A percentile compares a stretch with the other conserved stretches of the same genome.
These are phyloP conservation scores for Rhodotorula sp. DNA, from an alignment of 1,284 basidiomycete genomes.

Conservation along the genomic window DNA sequence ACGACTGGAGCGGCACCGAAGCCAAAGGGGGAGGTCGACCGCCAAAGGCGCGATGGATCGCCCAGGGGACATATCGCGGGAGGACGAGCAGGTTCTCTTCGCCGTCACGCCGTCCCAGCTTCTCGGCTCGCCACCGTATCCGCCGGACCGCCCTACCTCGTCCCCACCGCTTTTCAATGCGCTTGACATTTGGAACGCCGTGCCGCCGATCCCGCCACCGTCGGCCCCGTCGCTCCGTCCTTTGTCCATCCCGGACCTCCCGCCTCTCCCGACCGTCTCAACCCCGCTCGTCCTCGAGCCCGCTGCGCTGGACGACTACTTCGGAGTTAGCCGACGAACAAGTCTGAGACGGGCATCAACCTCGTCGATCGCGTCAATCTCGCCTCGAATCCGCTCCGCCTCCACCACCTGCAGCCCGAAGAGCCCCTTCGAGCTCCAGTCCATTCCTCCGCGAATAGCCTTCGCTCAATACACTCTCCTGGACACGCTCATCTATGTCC, in stretches of 20 bases:
- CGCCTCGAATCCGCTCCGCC: not conserved
- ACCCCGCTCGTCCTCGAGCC: slow-evolving; percentile 1
- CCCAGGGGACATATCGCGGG: not conserved
- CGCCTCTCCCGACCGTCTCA: not conserved
- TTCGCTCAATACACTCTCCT: not conserved
- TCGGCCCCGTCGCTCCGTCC: slow-evolving; percentile 6
- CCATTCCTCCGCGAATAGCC: not conserved
- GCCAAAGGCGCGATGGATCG: not conserved
- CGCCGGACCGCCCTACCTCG: not conserved
- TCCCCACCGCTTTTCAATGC: not conserved
- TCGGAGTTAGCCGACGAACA: not conserved
- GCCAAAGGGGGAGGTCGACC: not conserved
- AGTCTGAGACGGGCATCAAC: not conserved
- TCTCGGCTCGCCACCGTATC: slow-evolving; percentile 3
- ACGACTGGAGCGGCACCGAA: slow-evolving; percentile 13
- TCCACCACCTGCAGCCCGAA: not conserved
- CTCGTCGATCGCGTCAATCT: not conserved
- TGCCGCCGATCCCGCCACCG: not conserved
- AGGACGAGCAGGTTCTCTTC: not conserved
- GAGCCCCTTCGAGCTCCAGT: not conserved
- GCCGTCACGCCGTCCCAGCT: slow-evolving; percentile 22
- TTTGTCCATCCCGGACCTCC: not conserved
- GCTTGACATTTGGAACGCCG: not conserved
- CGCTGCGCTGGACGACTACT: slow-evolving; percentile 17
- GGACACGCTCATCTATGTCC: slow-evolving; percentile 26